Conservation (phyloP, 1,284 basidiomycete species). For the Heterobasidion annosum region DNA sequence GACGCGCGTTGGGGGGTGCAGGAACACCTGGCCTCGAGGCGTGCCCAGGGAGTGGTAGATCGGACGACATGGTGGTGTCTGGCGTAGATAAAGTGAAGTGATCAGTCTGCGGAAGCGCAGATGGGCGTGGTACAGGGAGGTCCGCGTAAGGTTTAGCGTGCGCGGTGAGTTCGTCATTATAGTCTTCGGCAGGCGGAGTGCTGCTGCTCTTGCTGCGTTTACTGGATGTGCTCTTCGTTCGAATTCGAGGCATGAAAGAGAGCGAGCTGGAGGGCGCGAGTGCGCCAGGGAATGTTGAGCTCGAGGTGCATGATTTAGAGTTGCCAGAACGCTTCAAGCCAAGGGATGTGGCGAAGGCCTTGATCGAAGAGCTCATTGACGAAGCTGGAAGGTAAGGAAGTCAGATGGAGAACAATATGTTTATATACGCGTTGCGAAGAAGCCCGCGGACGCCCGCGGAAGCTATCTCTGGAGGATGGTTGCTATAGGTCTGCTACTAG, state of each 20-base stretch:
- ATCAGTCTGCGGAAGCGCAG: constrained; percentile 34
- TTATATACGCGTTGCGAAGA: no score
- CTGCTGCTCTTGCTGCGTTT: neutral
- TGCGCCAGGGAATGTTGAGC: constrained; percentile 10
- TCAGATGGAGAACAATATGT: constrained; percentile 7
- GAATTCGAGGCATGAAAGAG: neutral
- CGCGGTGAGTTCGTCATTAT: constrained; percentile 25
- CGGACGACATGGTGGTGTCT: constrained; percentile 16
- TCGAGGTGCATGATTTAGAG: constrained; percentile 14
- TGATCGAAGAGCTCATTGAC: constrained; percentile 56
- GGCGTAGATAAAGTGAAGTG: constrained; percentile 39
- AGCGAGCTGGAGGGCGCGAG: neutral
- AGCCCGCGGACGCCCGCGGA: no score
- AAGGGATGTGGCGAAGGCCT: constrained; percentile 58
- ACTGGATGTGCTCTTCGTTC: no score
- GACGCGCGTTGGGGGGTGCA: constrained; percentile 45
- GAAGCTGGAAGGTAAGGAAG: constrained; percentile 26
- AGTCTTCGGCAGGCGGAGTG: neutral
- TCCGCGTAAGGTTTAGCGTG: constrained; percentile 44
- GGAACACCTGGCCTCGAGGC: constrained; percentile 44
- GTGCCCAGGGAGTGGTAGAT: constrained; percentile 45
- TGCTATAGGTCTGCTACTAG: no score
- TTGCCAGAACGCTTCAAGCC: constrained; percentile 43
- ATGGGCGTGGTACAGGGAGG: constrained; percentile 26
- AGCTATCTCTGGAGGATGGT: no score